Conservation (phyloP, 176 grass and related monocot species). For the maize (Zea mays) region DNA sequence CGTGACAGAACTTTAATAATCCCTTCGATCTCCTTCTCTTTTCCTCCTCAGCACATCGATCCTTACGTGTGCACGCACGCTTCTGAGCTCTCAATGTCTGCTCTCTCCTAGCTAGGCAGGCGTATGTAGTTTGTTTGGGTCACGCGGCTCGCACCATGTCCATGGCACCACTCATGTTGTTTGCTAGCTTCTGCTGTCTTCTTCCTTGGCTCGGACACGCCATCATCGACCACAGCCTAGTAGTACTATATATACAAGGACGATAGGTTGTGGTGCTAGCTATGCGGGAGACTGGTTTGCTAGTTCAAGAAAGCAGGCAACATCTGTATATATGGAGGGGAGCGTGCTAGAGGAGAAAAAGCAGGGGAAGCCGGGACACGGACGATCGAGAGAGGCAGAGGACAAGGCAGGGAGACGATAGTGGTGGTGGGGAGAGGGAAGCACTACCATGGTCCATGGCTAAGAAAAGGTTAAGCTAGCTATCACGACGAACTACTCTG, state of each 20-base stretch:
- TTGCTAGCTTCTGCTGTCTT: neutral
- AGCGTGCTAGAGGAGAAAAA: neutral
- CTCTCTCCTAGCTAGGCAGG: neutral
- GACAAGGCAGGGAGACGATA: neutral
- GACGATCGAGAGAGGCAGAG: neutral
- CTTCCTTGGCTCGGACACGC: conserved; percentile 5
- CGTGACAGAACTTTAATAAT: no score
- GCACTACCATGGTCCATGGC: conserved; percentile 43
- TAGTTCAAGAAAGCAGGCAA: neutral
- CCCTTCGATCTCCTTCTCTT: no score
- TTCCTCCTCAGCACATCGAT: no score
- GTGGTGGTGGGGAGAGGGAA: conserved; percentile 52
- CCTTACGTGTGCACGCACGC: no score
- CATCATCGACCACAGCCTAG: conserved; percentile 30
- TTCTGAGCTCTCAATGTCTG: neutral
- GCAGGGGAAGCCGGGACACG: neutral
- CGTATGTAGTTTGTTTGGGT: neutral
- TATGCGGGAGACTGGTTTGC: no score
- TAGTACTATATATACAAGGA: neutral
- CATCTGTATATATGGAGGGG: conserved; percentile 31
- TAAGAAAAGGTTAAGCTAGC: conserved; percentile 26
- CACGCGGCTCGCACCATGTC: conserved; percentile 28
- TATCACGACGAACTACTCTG: neutral
- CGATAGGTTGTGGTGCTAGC: no score
- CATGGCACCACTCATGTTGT: conserved; percentile 1